Conservation (phyloP, 345 rosid species). For the Alliaria petiolata region DNA sequence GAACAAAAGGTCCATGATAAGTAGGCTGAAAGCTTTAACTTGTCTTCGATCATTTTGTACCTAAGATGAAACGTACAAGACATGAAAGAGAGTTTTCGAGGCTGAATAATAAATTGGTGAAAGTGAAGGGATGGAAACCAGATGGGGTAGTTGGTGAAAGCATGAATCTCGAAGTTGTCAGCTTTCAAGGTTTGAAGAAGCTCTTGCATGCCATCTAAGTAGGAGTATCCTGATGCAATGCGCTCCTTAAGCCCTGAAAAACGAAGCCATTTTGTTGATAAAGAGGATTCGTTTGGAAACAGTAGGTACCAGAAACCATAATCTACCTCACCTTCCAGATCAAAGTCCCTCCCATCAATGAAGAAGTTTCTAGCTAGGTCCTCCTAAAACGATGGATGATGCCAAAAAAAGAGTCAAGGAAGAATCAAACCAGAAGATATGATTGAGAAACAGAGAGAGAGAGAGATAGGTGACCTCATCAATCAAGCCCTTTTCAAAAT, state of each 20-base stretch:
- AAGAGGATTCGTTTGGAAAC: background rate
- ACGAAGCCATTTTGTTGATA: background rate
- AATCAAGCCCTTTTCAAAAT: conserved; percentile 81
- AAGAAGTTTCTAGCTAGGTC: conserved; percentile 79
- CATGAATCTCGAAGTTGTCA: conserved; percentile 78
- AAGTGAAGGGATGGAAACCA: conserved; percentile 39
- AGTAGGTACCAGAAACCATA: background rate
- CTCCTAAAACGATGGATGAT: conserved; percentile 38
- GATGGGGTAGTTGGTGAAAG: conserved; percentile 85
- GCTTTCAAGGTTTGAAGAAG: conserved; percentile 55
- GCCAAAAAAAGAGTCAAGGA: background rate
- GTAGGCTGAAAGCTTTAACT: conserved; percentile 64
- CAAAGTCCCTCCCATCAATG: conserved; percentile 76
- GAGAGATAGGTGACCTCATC: conserved; percentile 79
- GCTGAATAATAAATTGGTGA: no score
- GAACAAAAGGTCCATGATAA: conserved; percentile 97
- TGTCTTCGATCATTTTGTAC: conserved; percentile 76
- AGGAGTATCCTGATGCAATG: conserved; percentile 66
- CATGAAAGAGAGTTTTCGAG: background rate
- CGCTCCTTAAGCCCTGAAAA: conserved; percentile 70
- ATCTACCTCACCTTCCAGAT: conserved; percentile 69
- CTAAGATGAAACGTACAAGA: conserved; percentile 41
- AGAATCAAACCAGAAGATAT: no score
- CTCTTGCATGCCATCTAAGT: conserved; percentile 69
- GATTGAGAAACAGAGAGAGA: no score